phyloP scores from a whole-genome alignment of 768 basidiomycete genomes.

The Podaxis sp. region DNA sequence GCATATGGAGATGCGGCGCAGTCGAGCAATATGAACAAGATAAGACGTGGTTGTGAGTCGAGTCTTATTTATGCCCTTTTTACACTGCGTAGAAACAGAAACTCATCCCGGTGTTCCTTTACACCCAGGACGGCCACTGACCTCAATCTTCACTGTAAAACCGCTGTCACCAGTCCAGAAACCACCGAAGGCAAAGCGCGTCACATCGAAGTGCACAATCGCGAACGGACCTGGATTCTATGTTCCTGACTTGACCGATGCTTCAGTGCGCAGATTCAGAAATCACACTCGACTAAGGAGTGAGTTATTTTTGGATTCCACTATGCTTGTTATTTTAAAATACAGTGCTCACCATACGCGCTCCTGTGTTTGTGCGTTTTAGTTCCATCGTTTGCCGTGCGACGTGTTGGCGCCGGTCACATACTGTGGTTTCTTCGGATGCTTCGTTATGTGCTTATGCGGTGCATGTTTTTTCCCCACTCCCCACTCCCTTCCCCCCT shows the following conservation, averaged over 20 bases:
- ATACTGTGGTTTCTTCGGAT: conserved; percentile 66
- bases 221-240: conserved; percentile 92
- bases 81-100: neutral
- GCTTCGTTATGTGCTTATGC: conserved; percentile 72
- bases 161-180: conserved; percentile 56
- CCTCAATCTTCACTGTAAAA: conserved; percentile 91
- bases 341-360: conserved; percentile 9
- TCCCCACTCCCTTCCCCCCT: neutral
- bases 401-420: conserved; percentile 68
- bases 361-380: conserved; percentile 18
- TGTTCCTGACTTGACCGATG: conserved; percentile 88
- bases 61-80: neutral
- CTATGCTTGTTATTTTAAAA: neutral
- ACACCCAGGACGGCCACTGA: conserved; percentile 86
- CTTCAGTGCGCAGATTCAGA: conserved; percentile 94
- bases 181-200: conserved; percentile 79
- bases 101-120: no score
- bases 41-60: conserved; percentile 78
- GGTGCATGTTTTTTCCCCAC: conserved; percentile 41
- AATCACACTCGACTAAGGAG: conserved; percentile 92
- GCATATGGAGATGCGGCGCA: conserved; percentile 90
- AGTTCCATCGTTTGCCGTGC: conserved; percentile 89
- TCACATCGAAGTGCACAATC: conserved; percentile 86
- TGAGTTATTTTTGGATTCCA: conserved; percentile 41
- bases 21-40: conserved; percentile 97